These are phyloP conservation scores for Xylariaceae sp. DNA, from an alignment of 2,329 filamentous ascomycete genomes.

Conservation along the genomic window DNA sequence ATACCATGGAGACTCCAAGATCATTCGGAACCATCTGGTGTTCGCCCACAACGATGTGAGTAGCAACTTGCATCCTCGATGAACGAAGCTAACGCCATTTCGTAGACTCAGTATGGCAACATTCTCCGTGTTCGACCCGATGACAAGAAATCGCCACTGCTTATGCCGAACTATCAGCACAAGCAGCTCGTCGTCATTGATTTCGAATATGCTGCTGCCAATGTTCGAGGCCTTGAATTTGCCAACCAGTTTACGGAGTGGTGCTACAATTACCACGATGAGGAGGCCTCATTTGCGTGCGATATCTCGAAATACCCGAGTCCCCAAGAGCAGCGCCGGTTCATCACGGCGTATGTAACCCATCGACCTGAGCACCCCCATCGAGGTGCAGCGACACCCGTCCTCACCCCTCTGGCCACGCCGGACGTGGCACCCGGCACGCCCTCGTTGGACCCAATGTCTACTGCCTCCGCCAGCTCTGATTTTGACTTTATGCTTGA, in stretches of 20 bases:
- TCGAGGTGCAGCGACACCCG: slow-evolving; percentile 41
- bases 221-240: slow-evolving; percentile 80
- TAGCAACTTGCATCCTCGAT: slow-evolving; percentile 5
- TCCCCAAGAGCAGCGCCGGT: slow-evolving; percentile 71
- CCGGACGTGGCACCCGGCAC: slow-evolving; percentile 25
- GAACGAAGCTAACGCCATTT: slow-evolving; percentile 4
- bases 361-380: slow-evolving; percentile 64
- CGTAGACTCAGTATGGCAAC: slow-evolving; percentile 96
- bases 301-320: slow-evolving; percentile 66
- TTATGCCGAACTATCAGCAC: slow-evolving; percentile 86
- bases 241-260: slow-evolving; percentile 98
- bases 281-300: slow-evolving; percentile 57
- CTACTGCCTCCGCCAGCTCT: slow-evolving; percentile 36
- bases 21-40: slow-evolving; percentile 67
- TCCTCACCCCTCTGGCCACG: slow-evolving; percentile 36
- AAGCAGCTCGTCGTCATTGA: slow-evolving; percentile 97
- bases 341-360: slow-evolving; percentile 78
- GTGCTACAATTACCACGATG: slow-evolving; percentile 94
- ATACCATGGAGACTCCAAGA: slow-evolving; percentile 55
- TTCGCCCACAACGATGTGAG: slow-evolving; percentile 97
- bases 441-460: slow-evolving; percentile 29
- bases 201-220: slow-evolving; percentile 93
- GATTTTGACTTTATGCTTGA: slow-evolving; percentile 76
- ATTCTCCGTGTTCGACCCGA: slow-evolving; percentile 68
- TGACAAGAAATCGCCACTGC: slow-evolving; percentile 72